Conservation (phyloP, 2,329 filamentous ascomycete species). For the Fonsecaea multimorphosa region DNA sequence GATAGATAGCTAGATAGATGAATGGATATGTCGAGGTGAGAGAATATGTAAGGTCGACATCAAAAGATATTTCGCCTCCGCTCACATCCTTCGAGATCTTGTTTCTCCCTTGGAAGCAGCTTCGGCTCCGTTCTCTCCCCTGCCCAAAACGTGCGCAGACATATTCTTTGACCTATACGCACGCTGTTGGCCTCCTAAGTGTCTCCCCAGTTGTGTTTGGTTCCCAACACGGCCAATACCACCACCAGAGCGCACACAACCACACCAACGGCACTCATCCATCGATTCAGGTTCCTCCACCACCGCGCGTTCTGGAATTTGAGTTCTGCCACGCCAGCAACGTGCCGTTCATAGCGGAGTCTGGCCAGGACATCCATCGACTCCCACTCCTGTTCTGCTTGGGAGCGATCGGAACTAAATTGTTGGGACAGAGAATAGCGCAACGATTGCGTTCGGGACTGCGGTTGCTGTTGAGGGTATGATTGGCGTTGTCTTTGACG, state of each 20-base stretch:
- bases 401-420: not conserved
- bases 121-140: not conserved
- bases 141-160: not conserved
- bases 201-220: conserved; percentile 26
- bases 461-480: conserved; percentile 9
- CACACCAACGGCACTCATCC: conserved; percentile 64
- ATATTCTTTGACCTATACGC: not conserved
- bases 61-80: not conserved
- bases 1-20: no score
- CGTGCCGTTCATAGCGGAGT: conserved; percentile 41
- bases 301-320: conserved; percentile 66
- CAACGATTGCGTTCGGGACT: conserved; percentile 4
- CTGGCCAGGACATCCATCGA: conserved; percentile 48
- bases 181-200: not conserved
- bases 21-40: not conserved
- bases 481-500: conserved; percentile 40
- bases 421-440: conserved; percentile 4
- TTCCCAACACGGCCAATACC: conserved; percentile 45
- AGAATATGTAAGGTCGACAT: not conserved
- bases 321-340: conserved; percentile 54
- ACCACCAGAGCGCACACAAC: conserved; percentile 63
- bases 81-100: not conserved
- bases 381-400: conserved; percentile 31
- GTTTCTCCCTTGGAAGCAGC: not conserved
- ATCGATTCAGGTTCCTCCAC: conserved; percentile 68